Base-by-base conservation (phyloP, 2,329 filamentous ascomycete species). In the Alternaria gaisen region DNA sequence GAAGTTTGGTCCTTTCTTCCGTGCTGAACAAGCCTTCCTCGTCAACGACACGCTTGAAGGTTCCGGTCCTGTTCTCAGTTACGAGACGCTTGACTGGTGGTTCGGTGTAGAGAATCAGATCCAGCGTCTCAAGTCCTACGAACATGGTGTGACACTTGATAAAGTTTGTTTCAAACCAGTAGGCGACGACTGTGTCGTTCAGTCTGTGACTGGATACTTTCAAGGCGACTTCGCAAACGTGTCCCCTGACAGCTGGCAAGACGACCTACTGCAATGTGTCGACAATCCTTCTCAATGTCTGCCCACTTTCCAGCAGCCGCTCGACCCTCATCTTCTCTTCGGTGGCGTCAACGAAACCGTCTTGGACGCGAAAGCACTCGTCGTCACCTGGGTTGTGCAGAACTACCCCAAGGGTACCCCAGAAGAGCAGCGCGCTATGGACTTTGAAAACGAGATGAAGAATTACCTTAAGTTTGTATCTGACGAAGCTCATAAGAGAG, bases 91-190 rank as follows among this genome's bases (percentile, higher is more conserved):
- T 10, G 83, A 85, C 26, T 99, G 95, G 95, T 98, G 94, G 95
- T 92, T 95, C 74, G 91, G 89, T 63, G 89, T 98, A 2, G 95
- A 99, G 77, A 87, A 88, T 68, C 89, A 90, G 50, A 88, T 98
- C 36, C 85, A 86, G 58, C 84, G 87, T 41, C 85, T 97, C 57
- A 90, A 90, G 75, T 93, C 93, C 3, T 75, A 86, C 14, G 83
- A 88, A 20, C 88, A 87, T 53, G 90, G 88, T 7, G 86, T 90
- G 54, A 90, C 86, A 0, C 84, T 99, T 3, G 83, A 92, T 26
- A 91, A 98, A 73, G 87, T 99, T 16, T 99, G 95, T 81, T 94
- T 97, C 81, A 97, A 97, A 76, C 96, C 96, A 2, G 92, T 91
- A 0, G 93, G 92, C 0, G 87, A 92, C 69, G 93, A 90, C 14